Conservation (phyloP, 306 rosid species). For the Glycine tomentella region DNA sequence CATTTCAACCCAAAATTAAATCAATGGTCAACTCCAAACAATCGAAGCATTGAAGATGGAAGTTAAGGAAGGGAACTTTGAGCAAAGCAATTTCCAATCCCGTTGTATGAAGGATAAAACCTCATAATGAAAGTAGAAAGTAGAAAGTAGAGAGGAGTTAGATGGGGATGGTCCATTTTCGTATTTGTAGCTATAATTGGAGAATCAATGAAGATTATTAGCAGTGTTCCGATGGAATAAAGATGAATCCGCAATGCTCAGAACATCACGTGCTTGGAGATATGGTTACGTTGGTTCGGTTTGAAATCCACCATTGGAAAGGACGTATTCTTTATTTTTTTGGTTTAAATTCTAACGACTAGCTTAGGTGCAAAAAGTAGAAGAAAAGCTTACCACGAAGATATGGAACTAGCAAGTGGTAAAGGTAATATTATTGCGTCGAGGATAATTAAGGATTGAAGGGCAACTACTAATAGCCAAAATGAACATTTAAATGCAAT, state of each 20-base stretch:
- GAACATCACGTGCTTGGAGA: neutral
- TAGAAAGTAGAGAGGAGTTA: neutral
- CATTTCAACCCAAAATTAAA: neutral
- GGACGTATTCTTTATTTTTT: neutral
- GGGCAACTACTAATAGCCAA: neutral
- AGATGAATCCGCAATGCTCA: neutral
- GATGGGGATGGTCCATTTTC: conserved; percentile 24
- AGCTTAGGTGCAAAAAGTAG: conserved; percentile 1
- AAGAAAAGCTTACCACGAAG: neutral
- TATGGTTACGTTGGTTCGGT: neutral
- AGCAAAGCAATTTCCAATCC: neutral
- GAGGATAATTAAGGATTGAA: neutral
- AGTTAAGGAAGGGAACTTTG: neutral
- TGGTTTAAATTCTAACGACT: conserved; percentile 33
- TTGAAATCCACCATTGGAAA: conserved; percentile 8
- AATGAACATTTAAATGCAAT: neutral
- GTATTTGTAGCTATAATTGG: neutral
- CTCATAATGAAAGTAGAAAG: neutral
- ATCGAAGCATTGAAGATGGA: neutral
- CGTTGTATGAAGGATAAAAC: neutral
- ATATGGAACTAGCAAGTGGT: neutral
- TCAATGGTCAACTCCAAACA: neutral
- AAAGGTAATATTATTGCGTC: neutral
- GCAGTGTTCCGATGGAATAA: neutral
- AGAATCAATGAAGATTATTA: conserved; percentile 1